Base-by-base conservation (phyloP, 106 monocot species). In the Acorus calamus region DNA sequence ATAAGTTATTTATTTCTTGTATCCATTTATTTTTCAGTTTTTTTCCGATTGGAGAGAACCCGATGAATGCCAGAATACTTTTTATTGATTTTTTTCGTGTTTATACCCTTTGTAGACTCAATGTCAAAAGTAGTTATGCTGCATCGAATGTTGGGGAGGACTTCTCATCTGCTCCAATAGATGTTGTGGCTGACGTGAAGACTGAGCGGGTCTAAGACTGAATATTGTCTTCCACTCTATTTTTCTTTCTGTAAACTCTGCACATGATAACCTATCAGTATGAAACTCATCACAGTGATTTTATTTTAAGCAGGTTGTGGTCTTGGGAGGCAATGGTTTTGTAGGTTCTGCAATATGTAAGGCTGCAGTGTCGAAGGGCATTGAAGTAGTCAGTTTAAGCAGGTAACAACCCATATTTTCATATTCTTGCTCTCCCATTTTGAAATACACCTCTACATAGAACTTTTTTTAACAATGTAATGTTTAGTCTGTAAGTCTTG, bases 311-410 rank as follows among this genome's bases (percentile, higher is more conserved):
- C 64, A 96, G 96, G 74, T 96, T 80, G 87, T 96, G 66, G 90
- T 96, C 44, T 77, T 96, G 63, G 94, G 94, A 59, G 96, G 90
- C 53, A 87, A 71, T 66, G 94, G 94, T 54, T 96, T 90, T 74
- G 96, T 96, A 69, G 96, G 96, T 59, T 76, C 84, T 66, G 84
- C 96, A 44, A 96, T 96, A 63, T 96, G 96, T 76, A 96, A 96
- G 76, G 90, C 96, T 69, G 96, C 90, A 69, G 78, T 85, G 49
- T 87, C 84, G 42, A 96, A 83, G 71, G 96, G 90, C 65, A 91
- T 96, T n/a, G 87, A 96, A 69, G 90, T 87, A 55, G 90, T 87
- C 63, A 96, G 90, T 59, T 28, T 91, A 61, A 96, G 86, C 91
- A 96, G 96, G 90, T 96, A 13, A 9, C 12, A 9, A 9, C 47